Evolutionary conservation across 176 grass and related monocot species (phyloP).

Genomic region (Aegilops longissima): DNA sequence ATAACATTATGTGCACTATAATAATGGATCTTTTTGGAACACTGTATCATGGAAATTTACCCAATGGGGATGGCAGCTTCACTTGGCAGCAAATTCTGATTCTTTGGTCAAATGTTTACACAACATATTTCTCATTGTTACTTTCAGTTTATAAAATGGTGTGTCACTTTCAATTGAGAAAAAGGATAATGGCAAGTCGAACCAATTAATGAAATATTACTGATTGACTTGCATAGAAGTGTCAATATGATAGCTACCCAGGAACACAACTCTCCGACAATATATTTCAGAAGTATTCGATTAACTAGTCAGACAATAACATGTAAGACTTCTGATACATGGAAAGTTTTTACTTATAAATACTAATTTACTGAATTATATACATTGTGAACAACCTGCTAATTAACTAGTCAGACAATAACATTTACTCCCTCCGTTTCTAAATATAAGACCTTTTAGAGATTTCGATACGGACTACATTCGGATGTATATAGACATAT

Average conservation of each 20-base stretch:
- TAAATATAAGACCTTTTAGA: too few species aligned
- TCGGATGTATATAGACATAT: too few species aligned
- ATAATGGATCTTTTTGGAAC: background rate
- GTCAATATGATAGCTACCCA: conserved; percentile 11
- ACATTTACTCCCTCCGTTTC: too few species aligned
- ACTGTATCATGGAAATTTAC: background rate
- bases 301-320: background rate
- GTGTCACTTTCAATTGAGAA: conserved; percentile 13
- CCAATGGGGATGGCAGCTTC: background rate
- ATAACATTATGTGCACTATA: background rate
- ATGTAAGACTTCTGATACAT: background rate
- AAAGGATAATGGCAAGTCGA: background rate
- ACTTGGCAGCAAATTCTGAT: background rate
- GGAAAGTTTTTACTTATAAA: too few species aligned
- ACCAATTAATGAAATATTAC: background rate
- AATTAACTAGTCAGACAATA: too few species aligned
- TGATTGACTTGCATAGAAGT: conserved; percentile 29
- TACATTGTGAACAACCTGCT: too few species aligned
- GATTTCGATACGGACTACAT: too few species aligned
- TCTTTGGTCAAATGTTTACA: background rate
- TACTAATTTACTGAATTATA: too few species aligned
- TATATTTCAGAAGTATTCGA: background rate
- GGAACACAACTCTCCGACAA: background rate
- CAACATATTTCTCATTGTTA: conserved; percentile 7
- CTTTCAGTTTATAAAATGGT: background rate